Evolutionary conservation across 1,284 basidiomycete species (phyloP), one percentile per base, ranked within the genome.

Genomic region (Puccinia hordei): DNA sequence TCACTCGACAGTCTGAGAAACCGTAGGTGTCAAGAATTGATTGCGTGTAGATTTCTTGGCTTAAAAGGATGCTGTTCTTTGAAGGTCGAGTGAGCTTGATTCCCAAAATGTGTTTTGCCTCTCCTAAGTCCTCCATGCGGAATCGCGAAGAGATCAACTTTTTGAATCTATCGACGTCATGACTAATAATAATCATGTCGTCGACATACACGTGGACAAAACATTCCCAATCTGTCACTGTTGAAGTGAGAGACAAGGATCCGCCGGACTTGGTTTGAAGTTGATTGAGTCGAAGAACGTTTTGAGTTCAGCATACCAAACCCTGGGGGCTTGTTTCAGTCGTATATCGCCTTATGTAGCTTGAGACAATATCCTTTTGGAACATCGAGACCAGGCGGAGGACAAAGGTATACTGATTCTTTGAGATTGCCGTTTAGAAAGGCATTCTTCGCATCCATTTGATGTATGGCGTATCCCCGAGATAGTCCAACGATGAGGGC

Each of bases 151-250:
- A 75, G 41, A 75, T 75, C 10, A 75, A 33, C 9, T 22, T 41
- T n/a, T 75, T 75, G 44, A 75, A 75, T 0, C 73, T 22, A 19
- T 38, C 13, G 1, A 75, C 57, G 22, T 75, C n/a, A 10, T 59
- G 24, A 30, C 73, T 61, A 22, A 75, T 27, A 1, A 75, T 75
- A 12, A 57, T 61, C 46, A 75, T 44, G 27, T 73, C 53, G 24
- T 75, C 73, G 41, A 73, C 71, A 33, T 73, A 51, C 12, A 73
- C 71, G 30, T 73, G 71, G 2, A 73, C 71, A 27, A 30, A 75
- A 38, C 73, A 75, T 19, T 35, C 35, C n/a, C 57, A 61, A 22
- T 33, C 38, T 9, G 6, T 1, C n/a, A 57, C 55, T 41, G 33
- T 6, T 10, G 51, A 61, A 3, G 57, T 74, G 38, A 74, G 17